These are phyloP conservation scores for Monosporascus cannonballus DNA, from an alignment of 2,329 filamentous ascomycete species.

Conservation along the genomic window DNA sequence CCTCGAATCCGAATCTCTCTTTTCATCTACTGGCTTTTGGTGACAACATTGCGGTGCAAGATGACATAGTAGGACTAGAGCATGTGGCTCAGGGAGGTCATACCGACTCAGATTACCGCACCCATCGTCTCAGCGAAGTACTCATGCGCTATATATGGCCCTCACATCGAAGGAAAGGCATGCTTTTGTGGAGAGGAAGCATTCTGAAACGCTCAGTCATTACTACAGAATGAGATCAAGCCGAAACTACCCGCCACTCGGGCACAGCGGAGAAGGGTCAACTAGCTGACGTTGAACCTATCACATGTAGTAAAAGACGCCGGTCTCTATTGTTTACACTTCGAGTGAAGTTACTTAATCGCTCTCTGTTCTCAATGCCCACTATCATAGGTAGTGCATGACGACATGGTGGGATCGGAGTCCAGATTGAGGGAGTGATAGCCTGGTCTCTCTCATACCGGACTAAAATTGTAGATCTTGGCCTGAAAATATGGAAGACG, in stretches of 20 bases:
- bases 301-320: no score
- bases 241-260: not conserved
- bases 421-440: no score
- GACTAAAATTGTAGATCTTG: no score
- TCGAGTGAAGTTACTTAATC: no score
- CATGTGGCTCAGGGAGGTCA: not conserved
- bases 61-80: not conserved
- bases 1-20: not conserved
- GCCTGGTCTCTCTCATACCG: no score
- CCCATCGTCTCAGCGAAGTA: not conserved
- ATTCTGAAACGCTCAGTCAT: not conserved
- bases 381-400: no score
- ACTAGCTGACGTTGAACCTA: not conserved
- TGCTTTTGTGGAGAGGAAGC: not conserved
- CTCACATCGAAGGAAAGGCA: not conserved
- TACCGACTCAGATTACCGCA: not conserved
- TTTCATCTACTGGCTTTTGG: not conserved
- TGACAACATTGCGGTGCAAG: not conserved
- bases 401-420: no score
- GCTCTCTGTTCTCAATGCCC: no score
- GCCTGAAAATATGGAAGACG: no score
- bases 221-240: not conserved
- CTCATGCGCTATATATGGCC: not conserved
- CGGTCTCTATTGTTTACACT: no score
- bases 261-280: not conserved